Evolutionary conservation across 805 yeast species (phyloP).

Genomic region (Lipomyces sp.): DNA sequence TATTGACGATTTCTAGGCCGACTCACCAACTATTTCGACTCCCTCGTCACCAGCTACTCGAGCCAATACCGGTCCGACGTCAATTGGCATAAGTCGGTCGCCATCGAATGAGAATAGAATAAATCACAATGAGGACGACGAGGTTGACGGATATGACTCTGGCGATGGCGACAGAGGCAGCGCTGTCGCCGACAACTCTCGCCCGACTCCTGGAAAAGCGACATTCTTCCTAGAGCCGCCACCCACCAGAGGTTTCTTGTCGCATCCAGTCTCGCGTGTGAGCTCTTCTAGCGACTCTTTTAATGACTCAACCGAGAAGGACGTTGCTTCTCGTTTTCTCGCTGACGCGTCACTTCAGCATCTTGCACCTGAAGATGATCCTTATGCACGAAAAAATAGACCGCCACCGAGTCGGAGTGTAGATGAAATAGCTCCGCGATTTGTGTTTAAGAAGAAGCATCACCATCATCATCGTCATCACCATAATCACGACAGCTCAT

Average conservation of each 20-base stretch:
- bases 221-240: constrained; percentile 28
- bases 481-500: constrained; percentile 15
- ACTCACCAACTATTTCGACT: constrained; percentile 23
- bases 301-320: background rate
- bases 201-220: constrained; percentile 8
- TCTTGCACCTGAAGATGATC: constrained; percentile 42
- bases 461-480: constrained; percentile 26
- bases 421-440: constrained; percentile 46
- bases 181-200: background rate
- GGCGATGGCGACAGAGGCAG: constrained; percentile 5
- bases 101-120: constrained; percentile 5
- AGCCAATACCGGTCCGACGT: constrained; percentile 20
- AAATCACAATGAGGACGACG: constrained; percentile 5
- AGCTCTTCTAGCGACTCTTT: constrained; percentile 7
- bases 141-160: constrained; percentile 1
- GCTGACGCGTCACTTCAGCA: constrained; percentile 12
- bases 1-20: background rate
- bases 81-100: constrained; percentile 17
- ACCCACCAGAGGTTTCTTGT: constrained; percentile 17
- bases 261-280: constrained; percentile 34
- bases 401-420: constrained; percentile 37
- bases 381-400: constrained; percentile 45
- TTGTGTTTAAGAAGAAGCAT: constrained; percentile 43
- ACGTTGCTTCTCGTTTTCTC: background rate
- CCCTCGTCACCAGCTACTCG: constrained; percentile 33